Conservation (phyloP, 2,329 filamentous ascomycete species). For the Ophiostoma sp. region DNA sequence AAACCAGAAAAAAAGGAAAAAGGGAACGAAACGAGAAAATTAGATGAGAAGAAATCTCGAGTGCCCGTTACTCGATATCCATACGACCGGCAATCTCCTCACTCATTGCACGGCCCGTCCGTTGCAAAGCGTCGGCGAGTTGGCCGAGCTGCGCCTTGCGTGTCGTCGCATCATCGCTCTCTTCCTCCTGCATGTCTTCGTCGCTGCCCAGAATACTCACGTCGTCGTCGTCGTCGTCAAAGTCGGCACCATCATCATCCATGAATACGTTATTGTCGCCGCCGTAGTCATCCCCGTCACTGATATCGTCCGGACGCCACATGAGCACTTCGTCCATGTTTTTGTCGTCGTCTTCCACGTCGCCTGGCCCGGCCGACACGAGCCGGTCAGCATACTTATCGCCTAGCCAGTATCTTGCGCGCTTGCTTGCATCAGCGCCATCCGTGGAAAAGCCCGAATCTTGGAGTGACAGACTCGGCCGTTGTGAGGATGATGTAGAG, state of each 20-base stretch:
- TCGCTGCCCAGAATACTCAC: conserved; percentile 30
- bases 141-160: conserved; percentile 29
- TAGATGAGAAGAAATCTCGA: neutral
- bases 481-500: conserved; percentile 25
- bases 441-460: conserved; percentile 14
- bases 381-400: conserved; percentile 52
- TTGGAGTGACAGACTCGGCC: conserved; percentile 30
- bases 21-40: no score
- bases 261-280: conserved; percentile 44
- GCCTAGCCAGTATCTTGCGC: conserved; percentile 83
- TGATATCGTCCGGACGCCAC: conserved; percentile 55
- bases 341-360: conserved; percentile 46
- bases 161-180: conserved; percentile 37
- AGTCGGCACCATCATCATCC: conserved; percentile 37
- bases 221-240: conserved; percentile 31
- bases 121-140: conserved; percentile 29
- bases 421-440: conserved; percentile 48
- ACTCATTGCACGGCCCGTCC: conserved; percentile 49
- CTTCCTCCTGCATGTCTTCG: conserved; percentile 34
- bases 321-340: conserved; percentile 46
- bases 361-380: conserved; percentile 40
- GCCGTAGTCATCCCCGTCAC: conserved; percentile 50
- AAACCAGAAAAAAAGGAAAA: neutral
- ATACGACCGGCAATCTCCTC: conserved; percentile 59
- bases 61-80: conserved; percentile 47